phyloP scores from a whole-genome alignment of 176 grass and related monocot genomes.

The Carex scoparia region DNA sequence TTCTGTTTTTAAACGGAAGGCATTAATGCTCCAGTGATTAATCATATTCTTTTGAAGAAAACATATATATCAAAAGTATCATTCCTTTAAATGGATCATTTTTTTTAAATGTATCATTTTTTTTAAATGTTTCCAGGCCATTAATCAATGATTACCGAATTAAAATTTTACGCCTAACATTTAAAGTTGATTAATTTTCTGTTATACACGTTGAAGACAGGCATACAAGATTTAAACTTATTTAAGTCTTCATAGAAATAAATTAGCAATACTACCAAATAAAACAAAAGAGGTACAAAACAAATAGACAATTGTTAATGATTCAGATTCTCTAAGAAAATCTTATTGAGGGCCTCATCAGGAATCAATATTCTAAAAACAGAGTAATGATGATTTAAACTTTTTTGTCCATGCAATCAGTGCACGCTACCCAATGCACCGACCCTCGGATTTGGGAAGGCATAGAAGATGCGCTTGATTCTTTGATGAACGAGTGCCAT shows the following conservation, averaged over 20 bases:
- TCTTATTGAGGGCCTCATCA: conserved; percentile 25
- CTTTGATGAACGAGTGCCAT: conserved; percentile 98
- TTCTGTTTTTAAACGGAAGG: not conserved
- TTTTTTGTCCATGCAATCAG: conserved; percentile 81
- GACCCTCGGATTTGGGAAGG: conserved; percentile 52
- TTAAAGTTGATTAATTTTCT: not conserved
- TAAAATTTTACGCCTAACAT: not conserved
- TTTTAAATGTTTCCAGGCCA: no score
- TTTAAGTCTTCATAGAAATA: not conserved
- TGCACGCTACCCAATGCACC: conserved; percentile 65
- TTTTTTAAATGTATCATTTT: no score
- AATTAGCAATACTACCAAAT: not conserved
- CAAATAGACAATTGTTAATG: not conserved
- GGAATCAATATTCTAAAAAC: conserved; percentile 64
- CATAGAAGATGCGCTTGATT: conserved; percentile 75
- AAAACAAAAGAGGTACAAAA: not conserved
- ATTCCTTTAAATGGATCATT: not conserved
- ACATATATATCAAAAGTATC: not conserved
- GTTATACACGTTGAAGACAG: not conserved
- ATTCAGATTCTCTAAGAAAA: not conserved
- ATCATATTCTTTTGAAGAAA: not conserved
- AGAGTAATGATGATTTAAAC: conserved; percentile 87
- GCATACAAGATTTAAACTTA: not conserved
- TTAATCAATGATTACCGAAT: not conserved
- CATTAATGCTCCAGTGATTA: not conserved